Conservation (phyloP, 225 moss, liverwort and hornwort species). For the Thuidium tamariscinum region DNA sequence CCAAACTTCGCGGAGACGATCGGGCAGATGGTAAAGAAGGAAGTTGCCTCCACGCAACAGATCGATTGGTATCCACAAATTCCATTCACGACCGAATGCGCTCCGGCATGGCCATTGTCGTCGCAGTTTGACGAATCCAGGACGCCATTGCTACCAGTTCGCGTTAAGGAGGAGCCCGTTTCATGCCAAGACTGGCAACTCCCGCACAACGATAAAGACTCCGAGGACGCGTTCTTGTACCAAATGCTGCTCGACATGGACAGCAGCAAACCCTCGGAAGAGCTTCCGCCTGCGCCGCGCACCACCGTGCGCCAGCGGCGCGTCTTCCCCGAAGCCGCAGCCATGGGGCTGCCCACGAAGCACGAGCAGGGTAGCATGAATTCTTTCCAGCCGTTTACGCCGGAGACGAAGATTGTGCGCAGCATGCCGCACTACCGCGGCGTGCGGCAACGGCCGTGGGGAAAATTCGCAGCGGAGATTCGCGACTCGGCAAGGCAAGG, state of each 20-base stretch:
- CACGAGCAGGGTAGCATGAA: background rate
- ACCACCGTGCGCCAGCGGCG: background rate
- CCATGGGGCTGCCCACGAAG: background rate
- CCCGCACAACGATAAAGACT: background rate
- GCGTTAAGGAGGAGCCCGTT: conserved; percentile 5
- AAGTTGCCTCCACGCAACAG: background rate
- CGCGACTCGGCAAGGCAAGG: conserved; percentile 51
- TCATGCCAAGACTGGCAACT: conserved; percentile 2
- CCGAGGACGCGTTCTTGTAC: conserved; percentile 21
- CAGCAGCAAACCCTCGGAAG: background rate
- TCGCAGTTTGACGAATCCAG: background rate
- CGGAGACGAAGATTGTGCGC: background rate
- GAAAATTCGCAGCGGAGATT: conserved; percentile 50
- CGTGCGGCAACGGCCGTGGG: conserved; percentile 46
- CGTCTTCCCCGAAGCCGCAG: conserved; percentile 25
- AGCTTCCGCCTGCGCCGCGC: background rate
- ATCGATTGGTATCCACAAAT: conserved; percentile 12
- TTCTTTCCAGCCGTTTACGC: background rate
- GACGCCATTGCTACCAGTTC: background rate
- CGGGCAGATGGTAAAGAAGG: conserved; percentile 31
- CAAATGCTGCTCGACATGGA: conserved; percentile 25
- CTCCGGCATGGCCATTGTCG: background rate
- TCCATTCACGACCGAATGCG: background rate
- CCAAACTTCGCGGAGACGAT: conserved; percentile 42
- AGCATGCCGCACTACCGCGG: conserved; percentile 41